Evolutionary conservation across 2,329 filamentous ascomycete species (phyloP), one percentile per base, ranked within the genome.

Genomic region (Beauveria asiatica): DNA sequence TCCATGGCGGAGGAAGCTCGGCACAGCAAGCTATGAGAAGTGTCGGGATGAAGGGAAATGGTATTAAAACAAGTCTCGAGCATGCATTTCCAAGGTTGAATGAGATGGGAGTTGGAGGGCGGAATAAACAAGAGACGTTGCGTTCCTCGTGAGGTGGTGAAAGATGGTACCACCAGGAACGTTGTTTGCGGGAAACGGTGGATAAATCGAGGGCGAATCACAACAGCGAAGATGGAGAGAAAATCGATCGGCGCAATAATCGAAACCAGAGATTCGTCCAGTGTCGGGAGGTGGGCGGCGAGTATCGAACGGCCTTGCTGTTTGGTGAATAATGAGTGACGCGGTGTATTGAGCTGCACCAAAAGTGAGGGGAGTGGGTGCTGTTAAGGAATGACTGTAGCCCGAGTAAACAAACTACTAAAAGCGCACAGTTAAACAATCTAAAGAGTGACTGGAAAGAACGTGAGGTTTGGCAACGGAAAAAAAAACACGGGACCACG

Each of bases 321-420:
- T 57, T 30, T 39, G 27, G 25, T 55, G 44, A 21, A 37, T 37
- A 57, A 61, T 21, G 53, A 61, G 53, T 46, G 59, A 51, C 59
- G 39, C 59, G 59, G 45, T 56, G 39, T 16, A 25, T 25, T 53
- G 25, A 30, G 41, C 39, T 53, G 27, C 23, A 59, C 44, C 41
- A 21, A 46, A 46, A 48, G 49, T 30, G 42, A 42, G 30, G 25
- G 33, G 33, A 37, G 39, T 58, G 27, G 27, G 30, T 58, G 45
- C 30, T 53, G 44, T n/a, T 23, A 60, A 60, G 49, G 57, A 60
- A 60, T 54, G 57, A 54, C 57, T 60, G 57, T 23, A 60, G 57
- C 37, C 23, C 42, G 57, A 27, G 57, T 54, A 54, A 60, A 46
- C 48, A 54, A 60, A 48, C 57, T 33, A 54, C 57, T 54, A 33